A percentile compares a stretch with the other conserved stretches of the same genome.
These are phyloP conservation scores for Picea glauca DNA, from an alignment of 75 land plant species.

Conservation along the genomic window DNA sequence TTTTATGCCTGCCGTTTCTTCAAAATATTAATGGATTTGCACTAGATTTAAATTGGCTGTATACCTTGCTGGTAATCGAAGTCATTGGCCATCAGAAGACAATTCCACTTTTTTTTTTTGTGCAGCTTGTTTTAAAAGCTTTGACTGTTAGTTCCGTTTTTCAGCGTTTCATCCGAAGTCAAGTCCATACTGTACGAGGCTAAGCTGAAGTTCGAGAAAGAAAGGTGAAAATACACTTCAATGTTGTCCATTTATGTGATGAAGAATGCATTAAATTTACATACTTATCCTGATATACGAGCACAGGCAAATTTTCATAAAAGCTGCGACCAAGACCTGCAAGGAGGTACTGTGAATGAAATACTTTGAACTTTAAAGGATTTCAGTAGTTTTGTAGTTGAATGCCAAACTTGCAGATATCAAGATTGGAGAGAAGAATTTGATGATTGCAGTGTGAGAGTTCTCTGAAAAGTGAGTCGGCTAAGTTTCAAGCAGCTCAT, in stretches of 20 bases:
- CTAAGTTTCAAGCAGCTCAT: conserved; percentile 55
- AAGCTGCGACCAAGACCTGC: conserved; percentile 55
- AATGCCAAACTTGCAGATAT: too few species aligned
- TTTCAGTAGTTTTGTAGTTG: neutral
- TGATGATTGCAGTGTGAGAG: conserved; percentile 52
- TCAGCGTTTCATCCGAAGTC: conserved; percentile 62
- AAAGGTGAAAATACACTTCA: conserved; percentile 34
- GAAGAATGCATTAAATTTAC: neutral
- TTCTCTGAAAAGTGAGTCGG: conserved; percentile 52
- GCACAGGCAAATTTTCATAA: conserved; percentile 57
- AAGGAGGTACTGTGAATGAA: conserved; percentile 49
- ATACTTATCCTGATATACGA: neutral
- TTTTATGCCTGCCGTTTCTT: too few species aligned
- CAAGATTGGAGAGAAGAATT: neutral
- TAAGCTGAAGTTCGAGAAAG: conserved; percentile 61
- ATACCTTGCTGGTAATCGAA: too few species aligned
- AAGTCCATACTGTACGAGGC: conserved; percentile 43
- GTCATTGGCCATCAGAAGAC: too few species aligned
- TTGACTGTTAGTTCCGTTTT: neutral
- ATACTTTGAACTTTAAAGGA: neutral
- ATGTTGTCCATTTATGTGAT: neutral
- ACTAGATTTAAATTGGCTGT: too few species aligned
- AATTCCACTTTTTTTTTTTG: too few species aligned
- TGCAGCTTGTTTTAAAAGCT: too few species aligned
- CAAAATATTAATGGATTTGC: too few species aligned